Percentiles rank a stretch among this genome's conserved stretches.
These are phyloP conservation scores for Sphagnum tenellum DNA, from an alignment of 225 moss, liverwort and hornwort species.

Conservation along the genomic window DNA sequence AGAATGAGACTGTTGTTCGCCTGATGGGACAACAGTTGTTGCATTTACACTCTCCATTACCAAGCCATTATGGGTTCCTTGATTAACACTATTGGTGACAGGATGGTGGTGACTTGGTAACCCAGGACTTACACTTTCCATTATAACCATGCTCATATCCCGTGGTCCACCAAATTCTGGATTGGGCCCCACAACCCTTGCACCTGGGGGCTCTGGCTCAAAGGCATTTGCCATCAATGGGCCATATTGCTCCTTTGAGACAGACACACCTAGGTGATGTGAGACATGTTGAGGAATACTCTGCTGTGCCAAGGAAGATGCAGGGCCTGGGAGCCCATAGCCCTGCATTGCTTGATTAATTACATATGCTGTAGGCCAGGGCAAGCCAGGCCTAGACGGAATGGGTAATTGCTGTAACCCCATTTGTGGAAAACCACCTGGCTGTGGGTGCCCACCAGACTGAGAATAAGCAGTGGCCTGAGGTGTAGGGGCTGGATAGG, in stretches of 20 bases:
- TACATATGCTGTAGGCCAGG: conserved; percentile 30
- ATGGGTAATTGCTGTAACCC: conserved; percentile 21
- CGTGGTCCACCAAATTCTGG: conserved; percentile 5
- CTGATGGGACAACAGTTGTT: conserved; percentile 9
- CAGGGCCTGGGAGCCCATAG: too few species aligned
- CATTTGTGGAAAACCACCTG: conserved; percentile 2
- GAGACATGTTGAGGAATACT: not conserved
- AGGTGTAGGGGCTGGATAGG: conserved; percentile 19
- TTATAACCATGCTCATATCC: conserved; percentile 57
- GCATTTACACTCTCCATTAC: conserved; percentile 72
- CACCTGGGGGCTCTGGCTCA: conserved; percentile 66
- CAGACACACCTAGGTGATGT: not conserved
- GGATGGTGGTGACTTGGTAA: conserved; percentile 42
- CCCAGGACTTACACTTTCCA: conserved; percentile 83
- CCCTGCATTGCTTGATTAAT: conserved; percentile 26
- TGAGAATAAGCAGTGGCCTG: conserved; percentile 20
- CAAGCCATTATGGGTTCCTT: conserved; percentile 28
- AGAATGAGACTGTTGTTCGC: too few species aligned
- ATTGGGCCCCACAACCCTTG: conserved; percentile 24
- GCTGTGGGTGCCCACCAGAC: conserved; percentile 10
- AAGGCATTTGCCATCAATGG: conserved; percentile 33
- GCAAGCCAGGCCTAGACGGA: conserved; percentile 18
- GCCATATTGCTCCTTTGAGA: conserved; percentile 34
- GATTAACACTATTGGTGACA: conserved; percentile 42
- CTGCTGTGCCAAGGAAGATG: too few species aligned